phyloP scores from a whole-genome alignment of 1,139 yeast species.

The Kodamaea arcana region DNA sequence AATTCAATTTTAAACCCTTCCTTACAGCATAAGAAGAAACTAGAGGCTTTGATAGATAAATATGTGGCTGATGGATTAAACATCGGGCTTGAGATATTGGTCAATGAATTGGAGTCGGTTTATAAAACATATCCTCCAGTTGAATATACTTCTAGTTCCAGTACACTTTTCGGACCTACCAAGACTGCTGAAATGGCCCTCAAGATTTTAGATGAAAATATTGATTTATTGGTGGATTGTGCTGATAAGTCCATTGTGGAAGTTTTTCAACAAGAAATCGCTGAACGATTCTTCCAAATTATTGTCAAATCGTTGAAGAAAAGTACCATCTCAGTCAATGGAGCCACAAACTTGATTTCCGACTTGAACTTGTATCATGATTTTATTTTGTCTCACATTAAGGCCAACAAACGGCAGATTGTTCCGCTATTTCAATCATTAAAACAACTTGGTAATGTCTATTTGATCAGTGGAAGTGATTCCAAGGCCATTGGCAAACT shows the following conservation, averaged over 20 bases:
- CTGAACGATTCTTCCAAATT: slow-evolving; percentile 75
- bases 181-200: slow-evolving; percentile 64
- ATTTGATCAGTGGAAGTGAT: slow-evolving; percentile 68
- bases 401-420: slow-evolving; percentile 58
- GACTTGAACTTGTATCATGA: slow-evolving; percentile 75
- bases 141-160: slow-evolving; percentile 7
- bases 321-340: slow-evolving; percentile 68
- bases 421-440: slow-evolving; percentile 76
- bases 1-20: slow-evolving; percentile 77
- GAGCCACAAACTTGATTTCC: slow-evolving; percentile 74
- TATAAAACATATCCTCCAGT: slow-evolving; percentile 24
- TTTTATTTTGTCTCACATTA: slow-evolving; percentile 58
- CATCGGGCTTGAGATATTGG: slow-evolving; percentile 81
- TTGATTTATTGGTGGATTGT: slow-evolving; percentile 70
- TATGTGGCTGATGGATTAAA: slow-evolving; percentile 91
- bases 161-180: slow-evolving; percentile 51
- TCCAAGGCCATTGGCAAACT: slow-evolving; percentile 83
- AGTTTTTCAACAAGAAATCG: slow-evolving; percentile 91
- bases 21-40: slow-evolving; percentile 70
- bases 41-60: slow-evolving; percentile 79
- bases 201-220: slow-evolving; percentile 64
- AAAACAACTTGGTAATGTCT: slow-evolving; percentile 80
- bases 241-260: slow-evolving; percentile 87
- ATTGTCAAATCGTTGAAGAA: slow-evolving; percentile 71
- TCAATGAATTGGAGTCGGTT: slow-evolving; percentile 61